phyloP scores from a whole-genome alignment of 176 grass and related monocot genomes.

The Metroxylon sagu region DNA sequence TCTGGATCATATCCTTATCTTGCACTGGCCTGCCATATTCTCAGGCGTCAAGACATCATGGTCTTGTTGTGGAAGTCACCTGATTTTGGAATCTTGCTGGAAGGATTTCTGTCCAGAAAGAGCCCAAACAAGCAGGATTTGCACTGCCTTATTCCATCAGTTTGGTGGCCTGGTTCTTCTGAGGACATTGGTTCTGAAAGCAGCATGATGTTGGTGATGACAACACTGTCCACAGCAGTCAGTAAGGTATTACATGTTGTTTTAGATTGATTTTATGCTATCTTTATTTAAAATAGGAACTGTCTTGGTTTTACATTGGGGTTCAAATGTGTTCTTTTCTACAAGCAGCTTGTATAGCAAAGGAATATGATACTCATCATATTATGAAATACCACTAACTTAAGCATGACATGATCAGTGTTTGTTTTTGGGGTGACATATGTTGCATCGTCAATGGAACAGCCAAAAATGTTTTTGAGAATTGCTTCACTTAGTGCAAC shows the following conservation, averaged over 20 bases:
- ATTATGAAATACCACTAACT: no score
- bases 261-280: not conserved
- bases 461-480: no score
- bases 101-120: slow-evolving; percentile 75
- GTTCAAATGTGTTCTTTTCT: no score
- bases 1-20: slow-evolving; percentile 69
- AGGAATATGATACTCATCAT: no score
- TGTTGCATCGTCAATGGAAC: no score
- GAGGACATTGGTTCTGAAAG: slow-evolving; percentile 47
- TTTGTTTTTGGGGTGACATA: no score
- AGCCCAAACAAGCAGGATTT: slow-evolving; percentile 74
- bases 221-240: slow-evolving; percentile 57
- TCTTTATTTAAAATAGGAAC: not conserved
- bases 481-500: no score
- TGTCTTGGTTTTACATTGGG: no score
- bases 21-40: slow-evolving; percentile 50
- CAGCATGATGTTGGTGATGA: slow-evolving; percentile 61
- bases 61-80: slow-evolving; percentile 55
- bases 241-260: slow-evolving; percentile 34
- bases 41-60: slow-evolving; percentile 62
- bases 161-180: slow-evolving; percentile 78
- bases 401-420: no score
- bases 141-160: slow-evolving; percentile 67
- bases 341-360: no score
- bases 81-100: slow-evolving; percentile 61